Conservation (phyloP, 179 eudicot species). For the Silene vulgaris region DNA sequence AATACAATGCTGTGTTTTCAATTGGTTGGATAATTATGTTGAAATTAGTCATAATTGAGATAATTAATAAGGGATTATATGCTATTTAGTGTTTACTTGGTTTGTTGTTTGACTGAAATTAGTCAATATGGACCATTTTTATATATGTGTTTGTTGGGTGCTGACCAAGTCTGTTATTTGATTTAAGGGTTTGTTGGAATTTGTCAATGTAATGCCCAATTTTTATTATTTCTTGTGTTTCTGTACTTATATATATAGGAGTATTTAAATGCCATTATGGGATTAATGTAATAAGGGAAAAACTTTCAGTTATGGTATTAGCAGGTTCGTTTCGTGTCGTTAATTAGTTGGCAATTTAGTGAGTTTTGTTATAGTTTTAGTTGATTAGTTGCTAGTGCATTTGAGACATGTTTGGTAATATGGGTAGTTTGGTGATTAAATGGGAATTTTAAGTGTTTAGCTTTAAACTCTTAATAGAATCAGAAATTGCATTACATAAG, state of each 20-base stretch:
- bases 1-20: background rate
- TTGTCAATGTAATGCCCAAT: background rate
- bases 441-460: background rate
- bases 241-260: background rate
- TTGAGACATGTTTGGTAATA: background rate
- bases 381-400: background rate
- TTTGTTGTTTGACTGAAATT: slow-evolving; percentile 6
- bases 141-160: background rate
- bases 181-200: slow-evolving; percentile 17
- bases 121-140: slow-evolving; percentile 13
- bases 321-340: too few relatives aligned
- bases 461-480: background rate
- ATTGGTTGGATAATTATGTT: background rate
- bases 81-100: background rate
- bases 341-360: background rate
- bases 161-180: background rate
- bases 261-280: background rate
- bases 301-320: too few relatives aligned
- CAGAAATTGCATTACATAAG: background rate
- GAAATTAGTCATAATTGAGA: background rate
- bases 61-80: background rate
- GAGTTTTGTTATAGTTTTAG: background rate
- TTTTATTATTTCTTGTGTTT: background rate
- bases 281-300: background rate
- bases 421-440: background rate